A percentile compares a stretch with the other conserved stretches of the same genome.
Evolutionary conservation across 2,329 filamentous ascomycete genomes (phyloP).

Genomic region (Aspergillus pseudoglaucus): DNA sequence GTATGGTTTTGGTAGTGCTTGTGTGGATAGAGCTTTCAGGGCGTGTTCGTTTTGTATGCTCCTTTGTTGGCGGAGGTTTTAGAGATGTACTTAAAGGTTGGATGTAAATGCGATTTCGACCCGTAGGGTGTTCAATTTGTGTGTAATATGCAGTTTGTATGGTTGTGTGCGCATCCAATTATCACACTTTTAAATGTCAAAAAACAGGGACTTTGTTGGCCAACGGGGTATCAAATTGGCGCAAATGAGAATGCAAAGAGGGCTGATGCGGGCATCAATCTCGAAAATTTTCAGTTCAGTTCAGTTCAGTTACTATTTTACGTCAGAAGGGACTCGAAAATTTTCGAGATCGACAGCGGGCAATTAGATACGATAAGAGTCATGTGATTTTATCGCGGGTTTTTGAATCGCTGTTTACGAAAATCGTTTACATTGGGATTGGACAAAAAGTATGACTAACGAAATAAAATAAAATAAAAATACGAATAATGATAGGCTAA

Average conservation of each 20-base stretch:
- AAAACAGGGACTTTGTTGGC: not conserved
- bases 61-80: not conserved
- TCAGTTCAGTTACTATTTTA: too few species aligned
- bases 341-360: constrained; percentile 2
- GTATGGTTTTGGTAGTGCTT: not conserved
- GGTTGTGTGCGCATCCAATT: not conserved
- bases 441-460: not conserved
- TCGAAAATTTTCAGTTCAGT: constrained; percentile 3
- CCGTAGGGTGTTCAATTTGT: not conserved
- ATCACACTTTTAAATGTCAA: not conserved
- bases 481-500: too few species aligned
- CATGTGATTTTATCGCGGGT: constrained; percentile 8
- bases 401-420: too few species aligned
- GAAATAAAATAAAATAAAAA: not conserved
- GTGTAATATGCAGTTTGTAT: not conserved
- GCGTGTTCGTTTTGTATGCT: not conserved
- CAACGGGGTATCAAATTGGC: not conserved
- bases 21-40: not conserved
- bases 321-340: too few species aligned
- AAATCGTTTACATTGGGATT: not conserved
- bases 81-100: not conserved
- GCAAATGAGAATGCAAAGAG: not conserved
- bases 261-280: not conserved
- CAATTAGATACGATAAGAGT: constrained; percentile 9
- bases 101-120: not conserved